Base-by-base conservation (phyloP, 768 basidiomycete species). In the Collybiopsis confluens region DNA sequence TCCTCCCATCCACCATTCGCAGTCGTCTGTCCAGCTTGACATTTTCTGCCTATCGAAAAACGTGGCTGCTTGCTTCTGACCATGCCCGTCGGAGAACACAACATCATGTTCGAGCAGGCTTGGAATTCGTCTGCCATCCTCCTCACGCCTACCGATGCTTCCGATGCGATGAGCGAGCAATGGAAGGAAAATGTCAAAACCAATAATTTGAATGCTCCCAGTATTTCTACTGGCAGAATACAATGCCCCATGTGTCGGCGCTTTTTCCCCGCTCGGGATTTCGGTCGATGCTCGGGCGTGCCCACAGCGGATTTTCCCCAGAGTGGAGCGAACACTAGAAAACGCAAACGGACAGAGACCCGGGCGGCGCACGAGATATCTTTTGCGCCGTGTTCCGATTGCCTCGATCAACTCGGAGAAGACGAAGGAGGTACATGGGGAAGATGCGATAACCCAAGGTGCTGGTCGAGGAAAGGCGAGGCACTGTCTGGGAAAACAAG, bases 361-460 rank as follows among this genome's bases (percentile, higher is more conserved):
- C n/a, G 52, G 20, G 24, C 52, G 11, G 42, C 43, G 15, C 52
- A 53, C 33, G 52, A 53, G 15, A 18, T 23, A 11, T 6, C 8
- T 7, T 23, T 45, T 9, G 52, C 52, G 38, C 52, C 52, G 2
- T 53, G 52, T 24, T 28, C 44, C n/a, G 52, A 45, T 16, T 53
- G 52, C 33, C 33, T 53, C 1, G 52, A 53, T 26, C 35, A n/a
- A 8, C 38, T 53, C 36, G 52, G 52, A 7, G 52, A 53, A 45
- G 52, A 53, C 10, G 52, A 53, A 36, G 52, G 52, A 20, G 38
- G 16, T 7, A 45, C 43, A 6, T 53, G 52, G 52, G 52, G 52
- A 10, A 53, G 52, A 45, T 53, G 52, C 24, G 52, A 53, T 41
- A 53, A 53, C 23, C 26, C 52, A 23, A 36, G 36, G 9, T 53